Base-by-base conservation (phyloP, 192 early-diverging fungal genomes). In the Chytriomyces sp. region DNA sequence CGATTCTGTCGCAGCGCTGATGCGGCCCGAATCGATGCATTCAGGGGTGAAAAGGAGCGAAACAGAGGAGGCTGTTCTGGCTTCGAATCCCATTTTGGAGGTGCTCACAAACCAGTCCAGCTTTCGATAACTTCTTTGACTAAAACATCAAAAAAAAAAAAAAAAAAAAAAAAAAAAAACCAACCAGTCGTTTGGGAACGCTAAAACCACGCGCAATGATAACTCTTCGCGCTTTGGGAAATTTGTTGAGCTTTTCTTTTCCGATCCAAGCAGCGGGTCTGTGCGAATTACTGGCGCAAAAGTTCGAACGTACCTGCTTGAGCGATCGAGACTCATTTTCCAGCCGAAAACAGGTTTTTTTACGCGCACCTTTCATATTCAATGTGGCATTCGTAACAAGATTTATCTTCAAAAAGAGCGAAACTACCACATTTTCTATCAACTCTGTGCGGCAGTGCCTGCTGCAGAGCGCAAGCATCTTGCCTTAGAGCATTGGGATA, bases 351-450 rank as follows among this genome's bases (percentile, higher is more conserved):
- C 77, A 63, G 77, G 77, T 71, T 8, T 9, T 35, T 23, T 23
- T 62, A 45, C 8, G n/a, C 24, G 16, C 11, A 3, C 46, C 13
- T 35, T 35, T 35, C 35, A 35, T 23, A 67, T 5, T 45, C 13
- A 0, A 2, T 67, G 3, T 7, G 18, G 11, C 46, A 10, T n/a
- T 3, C 46, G 23, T 49, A 16, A 43, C 63, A 90, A 71, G 20
- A 82, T 59, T 59, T 18, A 2, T 82, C 35, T 74, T 75, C 10
- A 48, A 45, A 13, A 18, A 83, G 95, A 96, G 83, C 89, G 95
- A 71, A 96, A 96, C 85, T 97, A 97, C 84, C 96, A 97, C 81
- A 93, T 97, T 75, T 97, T 97, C 79, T 97, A 97, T 82, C 95
- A 97, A 60, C 66, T 82, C 10, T 82, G 81, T 62, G 65, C 75